These are phyloP conservation scores for Pseudoturritis turrita DNA, from an alignment of 345 rosid genomes.

Conservation along the genomic window DNA sequence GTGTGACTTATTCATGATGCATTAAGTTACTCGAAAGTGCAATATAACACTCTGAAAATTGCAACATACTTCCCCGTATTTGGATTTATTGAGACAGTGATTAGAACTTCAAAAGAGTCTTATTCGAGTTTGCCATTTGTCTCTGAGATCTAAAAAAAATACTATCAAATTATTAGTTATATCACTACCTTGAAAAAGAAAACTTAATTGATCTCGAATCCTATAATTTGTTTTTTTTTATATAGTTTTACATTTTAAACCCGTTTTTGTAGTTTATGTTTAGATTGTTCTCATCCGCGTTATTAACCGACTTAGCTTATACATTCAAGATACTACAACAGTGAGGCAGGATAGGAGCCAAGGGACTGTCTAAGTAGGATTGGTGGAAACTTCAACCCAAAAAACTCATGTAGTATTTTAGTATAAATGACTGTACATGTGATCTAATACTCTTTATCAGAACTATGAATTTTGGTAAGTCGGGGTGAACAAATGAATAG, in stretches of 20 bases:
- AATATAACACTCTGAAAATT: background rate
- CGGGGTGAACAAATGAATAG: too few relatives aligned
- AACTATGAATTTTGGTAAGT: too few relatives aligned
- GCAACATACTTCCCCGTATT: background rate
- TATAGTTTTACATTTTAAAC: too few relatives aligned
- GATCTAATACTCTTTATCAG: too few relatives aligned
- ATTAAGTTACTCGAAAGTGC: background rate
- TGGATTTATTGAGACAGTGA: background rate
- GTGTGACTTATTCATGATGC: background rate
- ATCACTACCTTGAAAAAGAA: too few relatives aligned
- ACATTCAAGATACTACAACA: too few relatives aligned
- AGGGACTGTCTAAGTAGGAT: background rate
- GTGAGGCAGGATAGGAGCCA: background rate
- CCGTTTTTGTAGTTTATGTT: background rate
- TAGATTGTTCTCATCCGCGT: background rate
- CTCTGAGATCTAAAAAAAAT: background rate
- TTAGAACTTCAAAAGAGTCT: background rate
- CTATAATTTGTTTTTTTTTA: too few relatives aligned
- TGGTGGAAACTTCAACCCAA: background rate
- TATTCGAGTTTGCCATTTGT: background rate
- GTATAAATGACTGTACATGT: too few relatives aligned
- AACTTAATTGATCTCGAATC: too few relatives aligned
- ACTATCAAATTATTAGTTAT: too few relatives aligned
- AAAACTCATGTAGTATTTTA: too few relatives aligned
- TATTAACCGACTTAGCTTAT: too few relatives aligned